phyloP scores from a whole-genome alignment of 352 stramenopile species.

The Globisporangium middletonii region DNA sequence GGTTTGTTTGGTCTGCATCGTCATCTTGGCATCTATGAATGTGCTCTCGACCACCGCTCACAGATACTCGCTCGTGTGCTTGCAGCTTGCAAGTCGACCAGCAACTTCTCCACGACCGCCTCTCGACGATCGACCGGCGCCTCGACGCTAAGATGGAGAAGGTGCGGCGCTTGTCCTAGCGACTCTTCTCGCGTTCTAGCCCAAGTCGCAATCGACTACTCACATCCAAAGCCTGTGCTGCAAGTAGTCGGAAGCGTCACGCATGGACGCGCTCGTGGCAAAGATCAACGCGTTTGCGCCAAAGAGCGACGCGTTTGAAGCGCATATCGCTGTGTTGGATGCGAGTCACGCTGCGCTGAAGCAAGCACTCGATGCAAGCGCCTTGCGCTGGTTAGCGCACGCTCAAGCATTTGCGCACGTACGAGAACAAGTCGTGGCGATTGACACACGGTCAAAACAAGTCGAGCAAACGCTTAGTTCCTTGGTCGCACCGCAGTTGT shows the following conservation, averaged over 20 bases:
- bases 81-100: constrained; percentile 45
- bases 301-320: constrained; percentile 24
- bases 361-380: neutral
- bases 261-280: constrained; percentile 37
- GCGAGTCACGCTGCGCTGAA: constrained; percentile 8
- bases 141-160: constrained; percentile 63
- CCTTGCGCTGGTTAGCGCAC: constrained; percentile 2
- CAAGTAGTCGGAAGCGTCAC: constrained; percentile 35
- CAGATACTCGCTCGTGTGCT: neutral
- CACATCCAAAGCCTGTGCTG: neutral
- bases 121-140: constrained; percentile 35
- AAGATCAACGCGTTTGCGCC: constrained; percentile 56
- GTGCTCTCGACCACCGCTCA: too few species aligned
- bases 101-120: constrained; percentile 30
- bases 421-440: neutral
- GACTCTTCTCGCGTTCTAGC: neutral
- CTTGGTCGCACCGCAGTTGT: neutral
- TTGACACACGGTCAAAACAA: neutral
- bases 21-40: neutral
- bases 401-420: neutral
- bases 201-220: neutral
- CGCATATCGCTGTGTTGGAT: constrained; percentile 16
- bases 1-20: constrained; percentile 5
- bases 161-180: constrained; percentile 12
- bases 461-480: neutral